Evolutionary conservation across 2,329 filamentous ascomycete genomes (phyloP), one percentile per base, ranked within the genome.

Genomic region (Pseudocercospora cruenta): DNA sequence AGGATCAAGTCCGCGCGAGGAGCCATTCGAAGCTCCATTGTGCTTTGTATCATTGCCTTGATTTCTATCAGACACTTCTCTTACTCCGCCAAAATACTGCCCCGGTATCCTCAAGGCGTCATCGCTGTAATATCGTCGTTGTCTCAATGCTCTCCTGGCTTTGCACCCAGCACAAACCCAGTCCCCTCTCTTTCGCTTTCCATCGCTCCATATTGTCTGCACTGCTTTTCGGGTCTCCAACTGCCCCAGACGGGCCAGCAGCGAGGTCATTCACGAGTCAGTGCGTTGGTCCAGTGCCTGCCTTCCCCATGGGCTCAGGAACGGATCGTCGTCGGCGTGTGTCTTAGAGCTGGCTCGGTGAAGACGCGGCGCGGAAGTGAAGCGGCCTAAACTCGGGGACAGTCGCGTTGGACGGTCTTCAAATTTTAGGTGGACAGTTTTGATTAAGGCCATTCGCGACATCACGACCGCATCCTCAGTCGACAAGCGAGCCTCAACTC

Each of bases 181-280:
- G 1, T 65, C 62, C 19, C 57, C 65, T 55, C 66, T 66, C 54
- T 69, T 71, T 62, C 67, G 63, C 63, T 70, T 69, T 36, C 61
- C 67, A 49, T 62, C 58, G 26, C 39, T 65, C 68, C 68, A 67
- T 43, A 71, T 31, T 22, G 64, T 66, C 59, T 68, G 65, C 22
- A 64, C 60, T 14, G 57, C 62, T 57, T 59, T 60, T 49, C 69
- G 67, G 57, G 67, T 66, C 54, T 69, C 69, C 49, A 69, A 53
- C 24, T 70, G 68, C 66, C 72, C 69, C 14, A 74, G 28, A 14
- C 72, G 70, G 67, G 69, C 68, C 10, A 74, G 60, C 21, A 75
- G 24, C 47, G 69, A 65, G 67, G 68, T 67, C 74, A 75, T 75
- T 31, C 45, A 67, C 63, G 39, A 60, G 33, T 65, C 59, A 39